These are phyloP conservation scores for Tetracladium maxilliforme DNA, from an alignment of 2,329 filamentous ascomycete genomes.

Conservation along the genomic window DNA sequence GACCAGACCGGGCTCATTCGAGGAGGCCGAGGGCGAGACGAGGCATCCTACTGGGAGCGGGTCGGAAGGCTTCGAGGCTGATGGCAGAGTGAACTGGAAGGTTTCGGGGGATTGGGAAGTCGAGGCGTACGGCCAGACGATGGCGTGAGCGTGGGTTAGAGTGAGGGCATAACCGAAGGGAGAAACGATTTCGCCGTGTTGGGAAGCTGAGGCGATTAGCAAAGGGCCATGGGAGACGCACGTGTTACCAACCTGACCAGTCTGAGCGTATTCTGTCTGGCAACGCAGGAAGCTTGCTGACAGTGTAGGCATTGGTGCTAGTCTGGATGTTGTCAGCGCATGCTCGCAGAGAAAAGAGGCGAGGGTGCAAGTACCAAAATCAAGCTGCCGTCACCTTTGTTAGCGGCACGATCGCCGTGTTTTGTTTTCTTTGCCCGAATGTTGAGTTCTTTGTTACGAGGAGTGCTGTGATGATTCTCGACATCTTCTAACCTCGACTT, in stretches of 20 bases:
- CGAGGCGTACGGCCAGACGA: conserved; percentile 82
- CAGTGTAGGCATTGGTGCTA: conserved; percentile 70
- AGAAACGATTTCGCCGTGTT: conserved; percentile 51
- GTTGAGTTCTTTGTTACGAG: conserved; percentile 42
- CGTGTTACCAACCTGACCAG: conserved; percentile 39
- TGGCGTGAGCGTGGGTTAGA: conserved; percentile 66
- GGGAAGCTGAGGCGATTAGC: conserved; percentile 29
- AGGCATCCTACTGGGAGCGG: conserved; percentile 72
- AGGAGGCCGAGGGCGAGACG: conserved; percentile 62
- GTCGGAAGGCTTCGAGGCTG: conserved; percentile 52
- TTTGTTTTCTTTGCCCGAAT: conserved; percentile 49
- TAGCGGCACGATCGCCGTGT: conserved; percentile 44
- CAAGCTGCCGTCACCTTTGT: conserved; percentile 54
- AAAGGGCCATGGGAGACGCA: conserved; percentile 3
- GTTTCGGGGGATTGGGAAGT: conserved; percentile 57
- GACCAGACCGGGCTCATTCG: conserved; percentile 73
- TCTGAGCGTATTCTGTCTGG: conserved; percentile 62
- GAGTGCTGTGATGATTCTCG: too few relatives aligned
- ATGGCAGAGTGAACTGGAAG: conserved; percentile 66
- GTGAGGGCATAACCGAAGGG: conserved; percentile 62
- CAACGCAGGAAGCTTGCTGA: conserved; percentile 71
- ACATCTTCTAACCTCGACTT: too few relatives aligned
- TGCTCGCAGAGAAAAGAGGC: background rate
- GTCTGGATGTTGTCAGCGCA: conserved; percentile 36
- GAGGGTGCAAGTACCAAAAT: conserved; percentile 39